Evolutionary conservation across 805 yeast species (phyloP).

Genomic region (Dipodascus albidus): DNA sequence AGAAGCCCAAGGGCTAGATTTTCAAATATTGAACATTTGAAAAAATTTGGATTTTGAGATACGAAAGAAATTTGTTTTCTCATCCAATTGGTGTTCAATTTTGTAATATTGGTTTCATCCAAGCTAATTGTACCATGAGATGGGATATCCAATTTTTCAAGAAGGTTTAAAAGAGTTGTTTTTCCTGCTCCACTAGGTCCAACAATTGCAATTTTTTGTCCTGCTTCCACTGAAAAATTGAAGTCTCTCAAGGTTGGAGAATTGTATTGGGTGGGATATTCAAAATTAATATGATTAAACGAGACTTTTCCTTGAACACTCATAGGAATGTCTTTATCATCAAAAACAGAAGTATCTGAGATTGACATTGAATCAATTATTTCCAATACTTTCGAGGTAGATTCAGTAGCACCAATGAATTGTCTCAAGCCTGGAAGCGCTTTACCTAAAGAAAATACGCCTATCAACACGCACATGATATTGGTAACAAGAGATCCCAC

Average conservation of each 20-base stretch:
- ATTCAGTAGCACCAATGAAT: slow-evolving; percentile 19
- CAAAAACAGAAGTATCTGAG: slow-evolving; percentile 16
- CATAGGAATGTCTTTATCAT: slow-evolving; percentile 13
- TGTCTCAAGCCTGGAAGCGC: slow-evolving; percentile 18
- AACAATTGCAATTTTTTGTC: slow-evolving; percentile 77
- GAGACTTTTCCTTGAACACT: slow-evolving; percentile 30
- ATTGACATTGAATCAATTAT: slow-evolving; percentile 20
- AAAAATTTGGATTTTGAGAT: slow-evolving; percentile 47
- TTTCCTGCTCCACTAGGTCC: slow-evolving; percentile 54
- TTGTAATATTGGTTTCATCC: slow-evolving; percentile 36
- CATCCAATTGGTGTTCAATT: slow-evolving; percentile 39
- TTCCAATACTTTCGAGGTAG: slow-evolving; percentile 21
- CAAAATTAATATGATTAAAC: slow-evolving; percentile 17
- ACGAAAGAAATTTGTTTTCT: slow-evolving; percentile 49
- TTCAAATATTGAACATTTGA: slow-evolving; percentile 72
- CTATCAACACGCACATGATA: slow-evolving; percentile 18
- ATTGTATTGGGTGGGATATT: slow-evolving; percentile 24
- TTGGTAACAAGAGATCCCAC: slow-evolving; percentile 11
- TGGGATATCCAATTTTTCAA: slow-evolving; percentile 50
- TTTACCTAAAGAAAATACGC: slow-evolving; percentile 21
- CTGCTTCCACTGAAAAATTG: slow-evolving; percentile 43
- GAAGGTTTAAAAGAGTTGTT: slow-evolving; percentile 36
- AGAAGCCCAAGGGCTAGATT: slow-evolving; percentile 67
- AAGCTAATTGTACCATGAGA: slow-evolving; percentile 35
- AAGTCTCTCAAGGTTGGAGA: slow-evolving; percentile 20